phyloP scores from a whole-genome alignment of 2,329 filamentous ascomycete genomes.

The Diaporthe sp. region DNA sequence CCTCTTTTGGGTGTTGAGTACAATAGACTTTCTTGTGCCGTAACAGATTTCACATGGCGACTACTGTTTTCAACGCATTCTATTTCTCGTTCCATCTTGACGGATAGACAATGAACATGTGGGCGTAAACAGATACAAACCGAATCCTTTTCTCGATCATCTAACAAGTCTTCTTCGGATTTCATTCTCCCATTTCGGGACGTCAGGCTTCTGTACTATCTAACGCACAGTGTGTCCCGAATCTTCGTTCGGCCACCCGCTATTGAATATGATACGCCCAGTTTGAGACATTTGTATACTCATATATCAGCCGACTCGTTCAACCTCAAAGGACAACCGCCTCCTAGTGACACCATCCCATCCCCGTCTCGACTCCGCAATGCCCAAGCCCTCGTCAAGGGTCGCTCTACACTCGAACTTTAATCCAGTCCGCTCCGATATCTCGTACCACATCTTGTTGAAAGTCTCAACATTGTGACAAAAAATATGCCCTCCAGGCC shows the following conservation, averaged over 20 bases:
- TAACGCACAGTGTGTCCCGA: neutral
- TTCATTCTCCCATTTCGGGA: neutral
- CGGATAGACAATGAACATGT: too few species aligned
- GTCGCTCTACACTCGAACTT: slow-evolving; percentile 21
- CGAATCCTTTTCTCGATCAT: neutral
- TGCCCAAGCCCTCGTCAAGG: slow-evolving; percentile 29
- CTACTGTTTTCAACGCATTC: too few species aligned
- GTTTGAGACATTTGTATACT: neutral
- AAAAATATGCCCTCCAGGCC: neutral
- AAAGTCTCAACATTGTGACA: slow-evolving; percentile 42
- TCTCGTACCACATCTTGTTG: slow-evolving; percentile 41
- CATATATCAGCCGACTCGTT: neutral
- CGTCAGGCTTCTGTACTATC: neutral
- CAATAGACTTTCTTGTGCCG: too few species aligned
- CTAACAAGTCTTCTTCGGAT: neutral
- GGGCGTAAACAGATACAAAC: neutral
- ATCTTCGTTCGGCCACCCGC: neutral
- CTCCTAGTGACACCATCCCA: slow-evolving; percentile 14
- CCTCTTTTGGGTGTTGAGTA: too few species aligned
- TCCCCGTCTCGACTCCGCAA: neutral
- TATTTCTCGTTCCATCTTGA: too few species aligned
- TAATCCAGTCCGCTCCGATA: slow-evolving; percentile 41
- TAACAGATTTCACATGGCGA: too few species aligned
- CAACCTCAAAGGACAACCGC: slow-evolving; percentile 13
- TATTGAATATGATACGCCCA: neutral